These are phyloP conservation scores for Fusarium incarnatum DNA, from an alignment of 2,329 filamentous ascomycete genomes.

Conservation along the genomic window DNA sequence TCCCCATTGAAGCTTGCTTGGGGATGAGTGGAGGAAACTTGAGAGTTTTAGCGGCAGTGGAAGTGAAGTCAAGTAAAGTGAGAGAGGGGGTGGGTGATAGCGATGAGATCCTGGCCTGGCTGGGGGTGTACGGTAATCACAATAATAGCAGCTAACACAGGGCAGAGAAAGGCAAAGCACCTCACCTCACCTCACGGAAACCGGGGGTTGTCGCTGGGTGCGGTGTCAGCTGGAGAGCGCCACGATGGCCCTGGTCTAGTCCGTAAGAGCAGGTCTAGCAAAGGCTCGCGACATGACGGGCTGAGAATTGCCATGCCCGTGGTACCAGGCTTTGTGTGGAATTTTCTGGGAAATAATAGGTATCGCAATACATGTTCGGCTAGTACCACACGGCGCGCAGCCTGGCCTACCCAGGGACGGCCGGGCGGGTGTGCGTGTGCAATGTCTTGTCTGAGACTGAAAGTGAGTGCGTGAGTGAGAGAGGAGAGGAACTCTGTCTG, in stretches of 20 bases:
- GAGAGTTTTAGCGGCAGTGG: conserved; percentile 27
- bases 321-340: conserved; percentile 30
- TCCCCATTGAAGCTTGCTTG: conserved; percentile 30
- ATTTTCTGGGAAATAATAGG: conserved; percentile 13
- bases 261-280: conserved; percentile 30
- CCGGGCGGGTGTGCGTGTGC: conserved; percentile 40
- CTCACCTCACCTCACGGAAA: conserved; percentile 35
- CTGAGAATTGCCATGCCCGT: conserved; percentile 24
- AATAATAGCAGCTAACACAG: conserved; percentile 27
- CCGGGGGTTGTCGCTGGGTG: conserved; percentile 37
- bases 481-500: neutral
- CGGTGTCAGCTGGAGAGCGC: conserved; percentile 48
- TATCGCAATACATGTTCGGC: conserved; percentile 25
- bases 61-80: conserved; percentile 5
- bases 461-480: neutral
- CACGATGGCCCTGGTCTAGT: conserved; percentile 46
- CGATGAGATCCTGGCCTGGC: neutral
- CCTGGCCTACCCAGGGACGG: conserved; percentile 28
- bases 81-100: conserved; percentile 22
- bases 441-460: conserved; percentile 35
- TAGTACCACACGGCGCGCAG: conserved; percentile 38
- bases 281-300: conserved; percentile 32
- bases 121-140: conserved; percentile 4
- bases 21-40: conserved; percentile 34
- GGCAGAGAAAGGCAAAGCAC: conserved; percentile 41